A percentile compares a stretch with the other conserved stretches of the same genome.
Evolutionary conservation across 2,329 filamentous ascomycete genomes (phyloP).

Genomic region (Colletotrichum plurivorum): DNA sequence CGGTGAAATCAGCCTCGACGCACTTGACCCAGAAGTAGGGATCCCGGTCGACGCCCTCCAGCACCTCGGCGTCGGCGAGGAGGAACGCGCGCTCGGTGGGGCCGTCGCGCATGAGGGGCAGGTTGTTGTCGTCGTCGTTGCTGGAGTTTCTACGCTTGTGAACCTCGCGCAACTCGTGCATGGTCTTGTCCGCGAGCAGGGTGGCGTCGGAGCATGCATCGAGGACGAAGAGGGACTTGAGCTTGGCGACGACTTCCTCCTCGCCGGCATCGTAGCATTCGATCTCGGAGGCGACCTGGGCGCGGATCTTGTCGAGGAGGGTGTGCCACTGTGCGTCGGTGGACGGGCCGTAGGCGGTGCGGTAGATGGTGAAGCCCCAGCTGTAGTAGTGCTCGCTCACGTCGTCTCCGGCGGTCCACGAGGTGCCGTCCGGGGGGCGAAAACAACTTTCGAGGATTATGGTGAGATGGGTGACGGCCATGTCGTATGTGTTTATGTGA

Average conservation of each 20-base stretch:
- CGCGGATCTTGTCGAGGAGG: conserved; percentile 5
- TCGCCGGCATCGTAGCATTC: not conserved
- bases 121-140: not conserved
- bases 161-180: conserved; percentile 6
- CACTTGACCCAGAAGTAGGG: conserved; percentile 12
- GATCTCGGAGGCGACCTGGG: not conserved
- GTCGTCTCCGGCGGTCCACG: conserved; percentile 8
- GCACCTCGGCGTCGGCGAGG: conserved; percentile 11
- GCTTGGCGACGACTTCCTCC: not conserved
- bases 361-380: conserved; percentile 22
- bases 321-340: conserved; percentile 5
- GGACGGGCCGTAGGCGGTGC: conserved; percentile 5
- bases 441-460: conserved; percentile 4
- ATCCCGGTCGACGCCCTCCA: not conserved
- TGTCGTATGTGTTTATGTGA: not conserved
- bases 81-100: conserved; percentile 4
- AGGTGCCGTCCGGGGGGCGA: not conserved
- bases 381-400: not conserved
- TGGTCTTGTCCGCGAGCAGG: conserved; percentile 7
- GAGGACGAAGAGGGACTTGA: conserved; percentile 2
- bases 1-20: not conserved
- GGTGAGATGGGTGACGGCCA: not conserved
- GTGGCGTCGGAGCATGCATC: conserved; percentile 11
- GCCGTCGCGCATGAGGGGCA: not conserved
- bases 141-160: not conserved